These are phyloP conservation scores for Sequoiadendron giganteum DNA, from an alignment of 75 land plant genomes.

Conservation along the genomic window DNA sequence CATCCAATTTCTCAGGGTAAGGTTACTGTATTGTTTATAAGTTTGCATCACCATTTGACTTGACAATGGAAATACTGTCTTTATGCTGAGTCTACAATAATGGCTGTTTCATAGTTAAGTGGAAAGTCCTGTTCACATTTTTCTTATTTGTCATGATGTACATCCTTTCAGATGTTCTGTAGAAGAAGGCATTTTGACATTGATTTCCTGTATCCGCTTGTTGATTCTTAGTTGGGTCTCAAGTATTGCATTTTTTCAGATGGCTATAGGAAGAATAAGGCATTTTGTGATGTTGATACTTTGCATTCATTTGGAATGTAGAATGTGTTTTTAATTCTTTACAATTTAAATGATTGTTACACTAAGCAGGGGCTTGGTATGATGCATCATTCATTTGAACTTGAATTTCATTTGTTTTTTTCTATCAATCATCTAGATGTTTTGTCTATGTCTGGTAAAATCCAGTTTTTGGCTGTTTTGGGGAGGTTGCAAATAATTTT, in stretches of 20 bases:
- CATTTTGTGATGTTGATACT: neutral
- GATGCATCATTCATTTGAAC: neutral
- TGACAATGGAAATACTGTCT: neutral
- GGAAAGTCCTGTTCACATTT: neutral
- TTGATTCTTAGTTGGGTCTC: too few species aligned
- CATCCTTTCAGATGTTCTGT: neutral
- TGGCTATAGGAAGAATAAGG: neutral
- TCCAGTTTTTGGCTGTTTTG: neutral
- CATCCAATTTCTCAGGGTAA: constrained; percentile 91
- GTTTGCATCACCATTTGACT: neutral
- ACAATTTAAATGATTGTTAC: neutral
- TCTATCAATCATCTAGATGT: neutral
- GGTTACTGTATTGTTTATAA: constrained; percentile 4
- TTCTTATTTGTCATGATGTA: neutral
- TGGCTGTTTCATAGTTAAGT: neutral
- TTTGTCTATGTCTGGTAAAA: neutral
- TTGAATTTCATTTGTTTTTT: neutral
- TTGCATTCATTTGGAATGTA: neutral
- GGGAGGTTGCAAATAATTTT: neutral
- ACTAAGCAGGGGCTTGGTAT: neutral
- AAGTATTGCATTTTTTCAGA: neutral
- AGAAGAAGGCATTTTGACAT: neutral
- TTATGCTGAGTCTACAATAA: neutral
- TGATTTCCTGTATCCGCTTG: neutral
- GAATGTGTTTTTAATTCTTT: neutral